Evolutionary conservation across 441 rosid species (phyloP).

Genomic region (Euphorbia schlechtendalii): DNA sequence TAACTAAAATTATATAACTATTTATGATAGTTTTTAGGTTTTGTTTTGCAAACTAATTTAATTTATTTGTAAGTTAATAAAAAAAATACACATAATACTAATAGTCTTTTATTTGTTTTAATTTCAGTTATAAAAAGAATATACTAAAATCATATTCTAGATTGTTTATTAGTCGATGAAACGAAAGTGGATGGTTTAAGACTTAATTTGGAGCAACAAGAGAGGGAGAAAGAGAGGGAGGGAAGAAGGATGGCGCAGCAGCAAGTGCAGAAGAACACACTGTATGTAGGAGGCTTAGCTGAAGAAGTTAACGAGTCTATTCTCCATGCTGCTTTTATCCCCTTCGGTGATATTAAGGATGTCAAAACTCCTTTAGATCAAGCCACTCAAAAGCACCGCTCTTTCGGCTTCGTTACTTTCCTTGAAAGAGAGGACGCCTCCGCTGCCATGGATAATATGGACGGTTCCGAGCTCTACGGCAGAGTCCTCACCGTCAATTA

Average conservation of each 20-base stretch:
- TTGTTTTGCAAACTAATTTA: no score
- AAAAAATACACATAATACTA: no score
- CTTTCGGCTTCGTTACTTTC: slow-evolving; percentile 95
- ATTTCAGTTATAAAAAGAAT: no score
- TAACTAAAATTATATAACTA: no score
- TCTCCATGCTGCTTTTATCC: slow-evolving; percentile 79
- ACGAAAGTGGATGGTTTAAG: no score
- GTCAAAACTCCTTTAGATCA: slow-evolving; percentile 92
- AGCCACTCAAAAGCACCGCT: slow-evolving; percentile 92
- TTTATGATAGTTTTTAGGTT: no score
- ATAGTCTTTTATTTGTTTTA: no score
- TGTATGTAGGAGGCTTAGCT: slow-evolving; percentile 89
- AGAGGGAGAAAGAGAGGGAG: no score
- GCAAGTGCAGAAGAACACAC: slow-evolving; percentile 82
- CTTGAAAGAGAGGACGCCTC: slow-evolving; percentile 85
- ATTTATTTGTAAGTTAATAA: no score
- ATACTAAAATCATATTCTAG: no score
- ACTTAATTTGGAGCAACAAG: no score
- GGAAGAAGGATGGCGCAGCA: slow-evolving; percentile 24
- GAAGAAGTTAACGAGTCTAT: slow-evolving; percentile 93
- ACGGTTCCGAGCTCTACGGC: slow-evolving; percentile 91
- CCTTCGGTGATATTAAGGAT: slow-evolving; percentile 90
- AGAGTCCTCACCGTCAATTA: slow-evolving; percentile 93
- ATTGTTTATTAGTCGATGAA: no score
- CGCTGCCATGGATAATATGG: slow-evolving; percentile 97